Conservation (phyloP, 2,329 filamentous ascomycete species). For the Macrophomina tecta region DNA sequence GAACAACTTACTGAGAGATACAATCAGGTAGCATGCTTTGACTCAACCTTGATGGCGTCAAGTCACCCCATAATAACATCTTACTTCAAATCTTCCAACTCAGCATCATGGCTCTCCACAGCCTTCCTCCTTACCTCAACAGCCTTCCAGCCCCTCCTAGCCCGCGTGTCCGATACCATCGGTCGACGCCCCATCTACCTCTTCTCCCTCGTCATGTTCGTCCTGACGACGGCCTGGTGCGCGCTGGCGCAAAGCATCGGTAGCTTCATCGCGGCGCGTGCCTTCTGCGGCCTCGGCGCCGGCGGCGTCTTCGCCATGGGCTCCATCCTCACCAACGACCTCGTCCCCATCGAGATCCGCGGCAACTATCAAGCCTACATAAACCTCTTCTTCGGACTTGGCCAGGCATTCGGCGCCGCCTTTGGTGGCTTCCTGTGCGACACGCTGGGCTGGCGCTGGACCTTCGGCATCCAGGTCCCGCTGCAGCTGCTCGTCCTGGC, state of each 20-base stretch:
- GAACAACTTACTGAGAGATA: neutral
- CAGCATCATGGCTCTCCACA: slow-evolving; percentile 82
- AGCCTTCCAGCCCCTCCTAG: slow-evolving; percentile 76
- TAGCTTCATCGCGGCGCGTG: slow-evolving; percentile 73
- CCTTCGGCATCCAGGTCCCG: slow-evolving; percentile 63
- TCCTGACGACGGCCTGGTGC: slow-evolving; percentile 71
- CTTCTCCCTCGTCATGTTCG: slow-evolving; percentile 66
- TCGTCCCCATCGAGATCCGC: slow-evolving; percentile 75
- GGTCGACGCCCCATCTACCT: slow-evolving; percentile 73
- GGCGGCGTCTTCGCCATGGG: slow-evolving; percentile 73
- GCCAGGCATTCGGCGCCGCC: slow-evolving; percentile 64
- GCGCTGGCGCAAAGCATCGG: slow-evolving; percentile 69
- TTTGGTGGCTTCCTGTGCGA: slow-evolving; percentile 74
- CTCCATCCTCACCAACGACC: slow-evolving; percentile 73
- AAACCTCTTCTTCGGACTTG: slow-evolving; percentile 67
- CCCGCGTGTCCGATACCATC: slow-evolving; percentile 74
- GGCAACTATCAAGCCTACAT: slow-evolving; percentile 75
- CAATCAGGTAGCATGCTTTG: slow-evolving; percentile 60
- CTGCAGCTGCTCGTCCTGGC: slow-evolving; percentile 54
- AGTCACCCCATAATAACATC: slow-evolving; percentile 82
- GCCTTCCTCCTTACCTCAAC: slow-evolving; percentile 79
- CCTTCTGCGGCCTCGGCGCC: slow-evolving; percentile 74
- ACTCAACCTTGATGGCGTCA: slow-evolving; percentile 81
- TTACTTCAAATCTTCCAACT: slow-evolving; percentile 77
- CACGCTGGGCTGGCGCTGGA: slow-evolving; percentile 74